These are phyloP conservation scores for Phycomyces nitens DNA, from an alignment of 192 early-diverging fungal genomes.

Conservation along the genomic window DNA sequence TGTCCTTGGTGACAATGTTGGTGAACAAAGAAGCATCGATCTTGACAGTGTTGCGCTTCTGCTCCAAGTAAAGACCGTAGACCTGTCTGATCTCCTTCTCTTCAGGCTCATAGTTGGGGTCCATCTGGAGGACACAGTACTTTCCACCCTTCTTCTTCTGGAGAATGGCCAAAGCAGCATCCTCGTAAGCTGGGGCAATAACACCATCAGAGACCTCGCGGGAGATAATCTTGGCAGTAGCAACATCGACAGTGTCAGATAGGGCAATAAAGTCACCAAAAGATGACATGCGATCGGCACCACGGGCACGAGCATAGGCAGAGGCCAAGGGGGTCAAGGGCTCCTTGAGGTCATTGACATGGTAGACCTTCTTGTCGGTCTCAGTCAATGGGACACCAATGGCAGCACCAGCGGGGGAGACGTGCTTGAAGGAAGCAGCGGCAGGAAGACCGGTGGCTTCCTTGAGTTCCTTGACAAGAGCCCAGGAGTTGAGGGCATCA, in stretches of 20 bases:
- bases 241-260: constrained; percentile 81
- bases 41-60: constrained; percentile 85
- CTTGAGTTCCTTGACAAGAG: constrained; percentile 94
- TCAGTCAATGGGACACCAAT: constrained; percentile 78
- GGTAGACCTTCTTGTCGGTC: constrained; percentile 85
- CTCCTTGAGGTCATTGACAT: constrained; percentile 80
- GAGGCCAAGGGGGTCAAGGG: constrained; percentile 79
- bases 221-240: constrained; percentile 92
- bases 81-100: constrained; percentile 89
- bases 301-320: constrained; percentile 97
- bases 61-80: constrained; percentile 87
- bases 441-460: constrained; percentile 84
- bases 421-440: constrained; percentile 99
- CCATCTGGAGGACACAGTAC: constrained; percentile 94
- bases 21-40: constrained; percentile 76
- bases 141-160: constrained; percentile 96
- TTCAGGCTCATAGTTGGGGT: constrained; percentile 84
- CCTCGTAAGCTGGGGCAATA: constrained; percentile 87
- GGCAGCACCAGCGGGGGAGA: constrained; percentile 96
- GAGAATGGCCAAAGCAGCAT: constrained; percentile 86
- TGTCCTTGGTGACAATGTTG: constrained; percentile 85
- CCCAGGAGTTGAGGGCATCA: constrained; percentile 96
- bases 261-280: constrained; percentile 99
- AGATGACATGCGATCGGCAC: constrained; percentile 98
- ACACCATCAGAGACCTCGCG: constrained; percentile 97